Base-by-base conservation (phyloP, 1,284 basidiomycete species). In the Somion occarium region DNA sequence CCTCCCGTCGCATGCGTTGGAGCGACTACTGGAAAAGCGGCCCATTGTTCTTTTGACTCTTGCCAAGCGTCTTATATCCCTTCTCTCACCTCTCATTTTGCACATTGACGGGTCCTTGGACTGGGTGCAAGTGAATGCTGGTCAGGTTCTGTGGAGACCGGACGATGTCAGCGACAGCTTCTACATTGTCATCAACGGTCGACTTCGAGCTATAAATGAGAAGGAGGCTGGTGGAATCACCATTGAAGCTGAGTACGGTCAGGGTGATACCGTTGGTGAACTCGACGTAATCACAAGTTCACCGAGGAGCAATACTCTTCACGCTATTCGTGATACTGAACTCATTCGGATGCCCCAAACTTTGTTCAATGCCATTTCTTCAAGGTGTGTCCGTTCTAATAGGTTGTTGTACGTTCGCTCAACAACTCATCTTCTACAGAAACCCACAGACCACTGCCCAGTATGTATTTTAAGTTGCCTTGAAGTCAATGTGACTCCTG, bases 111-210 rank as follows among this genome's bases (percentile, higher is more conserved):
- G 94, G 1, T 94, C 95, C 0, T 76, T 99, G 53, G 96, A 99
- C 65, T 99, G 96, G 96, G 91, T 95, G 80, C 95, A 98, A 67
- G 92, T 97, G 3, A 86, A 88, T 57, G 94, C 94, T 0, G 93
- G 97, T 0, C 93, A 93, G 65, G 85, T 94, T 38, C 76, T 97
- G 48, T 98, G 94, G 84, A 81, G 95, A 23, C 89, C 96, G 41
- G 85, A 91, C 27, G 97, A 98, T 59, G 74, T 72, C 23, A 91
- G 88, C 64, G 92, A 97, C 61, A 95, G 93, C 62, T 98, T 99
- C 69, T 99, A 97, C 68, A 97, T 99, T 50, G 93, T 99, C 58
- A 95, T 99, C 70, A 98, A 98, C 63, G 96, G 96, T 38, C 93
- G 96, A 57, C 72, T 99, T 18, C 85, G 96, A 54, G 89, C 93